phyloP scores from a whole-genome alignment of 495 filamentous ascomycete genomes.

The Hypoxylon subgilvum region DNA sequence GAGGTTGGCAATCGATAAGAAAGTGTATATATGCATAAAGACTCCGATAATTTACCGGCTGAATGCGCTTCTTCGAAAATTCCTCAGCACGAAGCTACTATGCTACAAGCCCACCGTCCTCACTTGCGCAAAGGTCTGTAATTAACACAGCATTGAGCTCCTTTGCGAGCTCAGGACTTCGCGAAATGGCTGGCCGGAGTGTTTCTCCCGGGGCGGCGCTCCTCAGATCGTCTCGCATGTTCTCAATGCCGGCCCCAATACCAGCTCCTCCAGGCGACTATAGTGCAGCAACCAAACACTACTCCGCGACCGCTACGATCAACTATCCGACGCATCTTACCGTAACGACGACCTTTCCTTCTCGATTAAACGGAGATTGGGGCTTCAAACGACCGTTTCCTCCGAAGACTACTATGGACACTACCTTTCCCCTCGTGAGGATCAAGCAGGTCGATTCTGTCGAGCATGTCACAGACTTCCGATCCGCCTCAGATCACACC shows the following conservation, averaged over 20 bases:
- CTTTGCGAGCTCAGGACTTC: slow-evolving; percentile 17
- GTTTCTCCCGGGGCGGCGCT: slow-evolving; percentile 66
- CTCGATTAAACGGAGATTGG: slow-evolving; percentile 86
- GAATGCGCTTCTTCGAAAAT: slow-evolving; percentile 19
- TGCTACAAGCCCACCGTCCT: background rate
- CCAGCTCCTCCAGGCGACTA: slow-evolving; percentile 45
- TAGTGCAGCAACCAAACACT: slow-evolving; percentile 45
- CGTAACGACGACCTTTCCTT: slow-evolving; percentile 78
- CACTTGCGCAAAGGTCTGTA: slow-evolving; percentile 5
- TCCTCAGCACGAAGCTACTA: slow-evolving; percentile 17
- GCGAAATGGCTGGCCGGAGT: slow-evolving; percentile 40
- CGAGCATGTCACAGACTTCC: slow-evolving; percentile 91
- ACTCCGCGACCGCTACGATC: slow-evolving; percentile 65
- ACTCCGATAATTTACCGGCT: slow-evolving; percentile 29
- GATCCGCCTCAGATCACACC: slow-evolving; percentile 80
- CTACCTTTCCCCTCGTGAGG: slow-evolving; percentile 72
- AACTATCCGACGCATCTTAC: slow-evolving; percentile 82
- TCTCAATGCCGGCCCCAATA: slow-evolving; percentile 61
- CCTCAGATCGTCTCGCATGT: slow-evolving; percentile 64
- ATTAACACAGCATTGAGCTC: slow-evolving; percentile 24
- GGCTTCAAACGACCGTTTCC: slow-evolving; percentile 89
- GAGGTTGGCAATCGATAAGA: slow-evolving; percentile 24
- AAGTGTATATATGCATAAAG: background rate
- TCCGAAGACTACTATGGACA: slow-evolving; percentile 70
- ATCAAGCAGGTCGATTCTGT: slow-evolving; percentile 79